Evolutionary conservation across 176 grass and related monocot genomes (phyloP).

Genomic region (Cenchrus americanus): DNA sequence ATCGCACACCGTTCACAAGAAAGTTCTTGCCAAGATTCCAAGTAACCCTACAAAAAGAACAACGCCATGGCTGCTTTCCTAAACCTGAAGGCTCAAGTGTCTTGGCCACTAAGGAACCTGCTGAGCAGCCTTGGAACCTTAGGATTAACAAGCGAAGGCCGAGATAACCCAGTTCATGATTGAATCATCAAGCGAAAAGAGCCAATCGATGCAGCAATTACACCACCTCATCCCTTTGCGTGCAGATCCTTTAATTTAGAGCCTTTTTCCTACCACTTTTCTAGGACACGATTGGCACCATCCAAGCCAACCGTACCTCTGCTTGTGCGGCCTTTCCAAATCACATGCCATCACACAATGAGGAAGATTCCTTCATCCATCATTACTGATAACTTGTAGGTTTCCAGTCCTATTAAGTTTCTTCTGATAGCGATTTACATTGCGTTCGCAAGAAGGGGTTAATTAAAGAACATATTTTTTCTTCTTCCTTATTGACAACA

Average conservation of each 20-base stretch:
- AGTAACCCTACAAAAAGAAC: constrained; percentile 28
- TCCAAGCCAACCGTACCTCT: not conserved
- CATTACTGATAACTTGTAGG: constrained; percentile 38
- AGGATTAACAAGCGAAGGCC: not conserved
- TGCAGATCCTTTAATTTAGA: not conserved
- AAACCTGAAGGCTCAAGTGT: constrained; percentile 23
- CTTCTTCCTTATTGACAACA: not conserved
- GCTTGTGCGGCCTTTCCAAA: constrained; percentile 28
- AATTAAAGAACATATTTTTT: not conserved
- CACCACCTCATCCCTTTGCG: not conserved
- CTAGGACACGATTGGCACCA: constrained; percentile 30
- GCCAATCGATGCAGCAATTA: not conserved
- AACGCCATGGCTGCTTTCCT: constrained; percentile 2
- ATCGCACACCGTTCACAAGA: constrained; percentile 7
- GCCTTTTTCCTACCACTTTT: constrained; percentile 19
- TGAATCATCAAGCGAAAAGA: constrained; percentile 4
- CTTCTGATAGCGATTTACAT: constrained; percentile 31
- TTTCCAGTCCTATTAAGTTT: constrained; percentile 36
- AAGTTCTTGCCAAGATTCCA: constrained; percentile 47
- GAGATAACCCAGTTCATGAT: constrained; percentile 23
- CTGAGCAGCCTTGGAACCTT: constrained; percentile 18
- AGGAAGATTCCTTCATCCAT: constrained; percentile 38
- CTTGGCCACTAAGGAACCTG: constrained; percentile 44
- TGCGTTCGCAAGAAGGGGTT: not conserved
- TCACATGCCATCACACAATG: constrained; percentile 38